phyloP scores from a whole-genome alignment of 116 monocot genomes.

The Zostera marina region DNA sequence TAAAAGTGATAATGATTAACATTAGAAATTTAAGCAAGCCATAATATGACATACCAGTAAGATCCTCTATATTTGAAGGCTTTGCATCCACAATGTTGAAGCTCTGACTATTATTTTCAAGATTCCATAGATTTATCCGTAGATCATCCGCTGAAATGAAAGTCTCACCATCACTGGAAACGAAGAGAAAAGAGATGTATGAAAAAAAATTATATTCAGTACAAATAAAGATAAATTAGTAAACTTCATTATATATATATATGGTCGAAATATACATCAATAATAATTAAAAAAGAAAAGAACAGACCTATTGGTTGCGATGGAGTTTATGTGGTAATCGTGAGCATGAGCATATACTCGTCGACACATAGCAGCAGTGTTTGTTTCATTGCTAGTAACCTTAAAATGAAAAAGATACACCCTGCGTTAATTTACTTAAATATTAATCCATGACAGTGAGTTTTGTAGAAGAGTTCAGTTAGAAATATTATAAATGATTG shows the following conservation, averaged over 20 bases:
- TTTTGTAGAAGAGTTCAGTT: too few species aligned
- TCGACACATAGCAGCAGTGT: slow-evolving; percentile 42
- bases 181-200: slow-evolving; percentile 1
- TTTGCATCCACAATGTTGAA: slow-evolving; percentile 96
- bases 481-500: too few species aligned
- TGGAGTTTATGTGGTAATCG: slow-evolving; percentile 58
- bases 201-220: background rate
- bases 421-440: background rate
- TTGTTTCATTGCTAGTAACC: slow-evolving; percentile 53
- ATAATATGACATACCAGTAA: slow-evolving; percentile 45
- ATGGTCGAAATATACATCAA: background rate
- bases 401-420: slow-evolving; percentile 6
- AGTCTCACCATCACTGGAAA: slow-evolving; percentile 81
- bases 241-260: background rate
- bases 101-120: slow-evolving; percentile 92
- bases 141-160: slow-evolving; percentile 96
- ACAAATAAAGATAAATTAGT: background rate
- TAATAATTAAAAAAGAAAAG: background rate
- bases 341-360: slow-evolving; percentile 60
- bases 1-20: too few species aligned
- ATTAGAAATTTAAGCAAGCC: too few species aligned
- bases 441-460: too few species aligned
- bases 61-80: slow-evolving; percentile 91
- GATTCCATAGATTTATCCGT: slow-evolving; percentile 94
- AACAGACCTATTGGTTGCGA: slow-evolving; percentile 50